Conservation (phyloP, 2,329 filamentous ascomycete species). For the Aspergillus cejpii region DNA sequence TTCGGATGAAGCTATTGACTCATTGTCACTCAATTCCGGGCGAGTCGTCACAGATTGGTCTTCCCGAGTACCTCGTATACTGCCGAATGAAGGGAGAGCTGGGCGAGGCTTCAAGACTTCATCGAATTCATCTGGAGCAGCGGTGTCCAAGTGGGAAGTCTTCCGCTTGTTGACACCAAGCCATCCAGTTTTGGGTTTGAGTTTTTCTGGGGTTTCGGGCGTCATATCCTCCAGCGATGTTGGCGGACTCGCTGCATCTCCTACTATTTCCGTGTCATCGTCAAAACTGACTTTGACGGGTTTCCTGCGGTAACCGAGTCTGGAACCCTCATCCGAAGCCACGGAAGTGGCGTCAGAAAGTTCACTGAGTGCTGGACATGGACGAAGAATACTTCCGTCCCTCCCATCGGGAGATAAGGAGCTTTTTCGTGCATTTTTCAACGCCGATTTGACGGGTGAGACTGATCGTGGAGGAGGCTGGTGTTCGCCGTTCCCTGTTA, state of each 20-base stretch:
- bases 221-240: slow-evolving; percentile 37
- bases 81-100: slow-evolving; percentile 57
- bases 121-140: slow-evolving; percentile 47
- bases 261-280: slow-evolving; percentile 48
- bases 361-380: slow-evolving; percentile 44
- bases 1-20: slow-evolving; percentile 37
- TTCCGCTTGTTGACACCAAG: slow-evolving; percentile 34
- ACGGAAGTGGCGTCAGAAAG: slow-evolving; percentile 51
- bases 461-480: slow-evolving; percentile 54
- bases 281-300: slow-evolving; percentile 62
- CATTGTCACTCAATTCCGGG: slow-evolving; percentile 26
- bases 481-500: slow-evolving; percentile 45
- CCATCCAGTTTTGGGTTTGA: slow-evolving; percentile 33
- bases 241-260: slow-evolving; percentile 38
- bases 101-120: slow-evolving; percentile 54
- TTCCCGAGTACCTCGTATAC: slow-evolving; percentile 47
- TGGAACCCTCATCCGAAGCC: slow-evolving; percentile 40
- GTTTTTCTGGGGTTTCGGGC: slow-evolving; percentile 31
- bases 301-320: slow-evolving; percentile 46
- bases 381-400: slow-evolving; percentile 16
- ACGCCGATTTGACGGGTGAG: slow-evolving; percentile 56
- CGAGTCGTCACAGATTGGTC: slow-evolving; percentile 12
- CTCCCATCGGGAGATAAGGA: slow-evolving; percentile 32
- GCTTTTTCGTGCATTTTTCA: slow-evolving; percentile 51
- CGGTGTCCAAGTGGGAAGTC: slow-evolving; percentile 19